Conservation (phyloP, 192 early-diverging fungal genomes). For the Fimicolochytrium jonesii region DNA sequence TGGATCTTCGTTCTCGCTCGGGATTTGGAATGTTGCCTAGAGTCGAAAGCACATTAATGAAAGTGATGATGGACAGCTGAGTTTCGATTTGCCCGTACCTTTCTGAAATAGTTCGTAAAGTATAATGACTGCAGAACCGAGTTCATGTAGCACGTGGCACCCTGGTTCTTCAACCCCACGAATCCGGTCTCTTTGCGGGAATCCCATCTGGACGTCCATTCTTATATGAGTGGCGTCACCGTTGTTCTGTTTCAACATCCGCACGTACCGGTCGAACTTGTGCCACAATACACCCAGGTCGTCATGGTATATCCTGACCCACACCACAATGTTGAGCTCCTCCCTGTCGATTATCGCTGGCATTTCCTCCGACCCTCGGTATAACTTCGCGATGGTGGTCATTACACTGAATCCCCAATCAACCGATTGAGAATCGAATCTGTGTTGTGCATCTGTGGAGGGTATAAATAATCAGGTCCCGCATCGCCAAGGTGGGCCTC, state of each 20-base stretch:
- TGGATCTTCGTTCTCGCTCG: slow-evolving; percentile 85
- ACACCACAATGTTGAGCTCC: slow-evolving; percentile 61
- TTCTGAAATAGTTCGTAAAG: slow-evolving; percentile 91
- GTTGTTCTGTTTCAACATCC: too few relatives aligned
- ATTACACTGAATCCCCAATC: slow-evolving; percentile 97
- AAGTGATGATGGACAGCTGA: neutral
- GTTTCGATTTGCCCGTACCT: slow-evolving; percentile 21
- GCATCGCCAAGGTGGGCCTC: neutral
- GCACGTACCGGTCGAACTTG: slow-evolving; percentile 85
- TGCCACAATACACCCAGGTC: slow-evolving; percentile 92
- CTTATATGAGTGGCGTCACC: too few relatives aligned
- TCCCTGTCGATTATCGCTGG: neutral
- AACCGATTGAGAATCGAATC: slow-evolving; percentile 72
- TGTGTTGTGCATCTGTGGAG: slow-evolving; percentile 65
- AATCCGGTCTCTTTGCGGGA: slow-evolving; percentile 86
- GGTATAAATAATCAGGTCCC: neutral
- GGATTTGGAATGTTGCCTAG: slow-evolving; percentile 85
- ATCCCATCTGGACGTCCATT: slow-evolving; percentile 77
- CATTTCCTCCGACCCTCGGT: slow-evolving; percentile 39
- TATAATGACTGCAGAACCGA: slow-evolving; percentile 93
- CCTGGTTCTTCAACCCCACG: slow-evolving; percentile 95
- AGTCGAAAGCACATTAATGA: neutral
- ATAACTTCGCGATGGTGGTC: slow-evolving; percentile 50
- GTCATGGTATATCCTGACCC: slow-evolving; percentile 76
- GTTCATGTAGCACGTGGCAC: slow-evolving; percentile 99